Conservation (phyloP, 768 basidiomycete genomes). For the Fomitopsis pulvina region DNA sequence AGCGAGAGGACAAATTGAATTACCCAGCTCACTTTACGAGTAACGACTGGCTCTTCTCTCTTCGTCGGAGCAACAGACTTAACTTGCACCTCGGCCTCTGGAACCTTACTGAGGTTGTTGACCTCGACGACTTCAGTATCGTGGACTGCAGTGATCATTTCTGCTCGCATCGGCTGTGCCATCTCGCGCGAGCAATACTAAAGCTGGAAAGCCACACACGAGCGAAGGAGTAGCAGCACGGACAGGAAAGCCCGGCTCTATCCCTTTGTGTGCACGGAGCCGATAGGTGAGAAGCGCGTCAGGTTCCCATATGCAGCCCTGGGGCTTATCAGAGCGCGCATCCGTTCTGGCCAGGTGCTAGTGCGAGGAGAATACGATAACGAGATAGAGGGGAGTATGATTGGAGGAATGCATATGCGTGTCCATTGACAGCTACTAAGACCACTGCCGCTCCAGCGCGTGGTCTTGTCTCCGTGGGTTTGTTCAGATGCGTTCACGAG, state of each 20-base stretch:
- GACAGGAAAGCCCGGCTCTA: neutral
- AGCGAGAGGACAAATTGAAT: neutral
- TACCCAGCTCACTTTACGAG: conserved; percentile 31
- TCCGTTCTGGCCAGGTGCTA: neutral
- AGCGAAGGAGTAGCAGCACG: neutral
- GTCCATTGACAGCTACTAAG: too few species aligned
- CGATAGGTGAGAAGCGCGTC: neutral
- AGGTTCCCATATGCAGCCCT: neutral
- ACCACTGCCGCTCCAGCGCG: too few species aligned
- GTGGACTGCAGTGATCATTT: neutral
- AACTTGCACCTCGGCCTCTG: neutral
- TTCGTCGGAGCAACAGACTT: conserved; percentile 8
- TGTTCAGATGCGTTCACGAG: too few species aligned
- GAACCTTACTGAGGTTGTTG: neutral
- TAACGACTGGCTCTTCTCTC: conserved; percentile 60
- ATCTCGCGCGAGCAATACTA: neutral
- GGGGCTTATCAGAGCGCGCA: neutral
- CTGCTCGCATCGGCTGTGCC: neutral
- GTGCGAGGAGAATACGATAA: neutral
- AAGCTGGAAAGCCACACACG: neutral
- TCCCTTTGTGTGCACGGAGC: neutral
- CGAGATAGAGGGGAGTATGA: conserved; percentile 1
- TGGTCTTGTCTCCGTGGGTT: too few species aligned
- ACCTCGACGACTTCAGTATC: neutral
- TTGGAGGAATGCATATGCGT: neutral